Evolutionary conservation across 2,329 filamentous ascomycete species (phyloP).

Genomic region (Colletotrichum nymphaeae): DNA sequence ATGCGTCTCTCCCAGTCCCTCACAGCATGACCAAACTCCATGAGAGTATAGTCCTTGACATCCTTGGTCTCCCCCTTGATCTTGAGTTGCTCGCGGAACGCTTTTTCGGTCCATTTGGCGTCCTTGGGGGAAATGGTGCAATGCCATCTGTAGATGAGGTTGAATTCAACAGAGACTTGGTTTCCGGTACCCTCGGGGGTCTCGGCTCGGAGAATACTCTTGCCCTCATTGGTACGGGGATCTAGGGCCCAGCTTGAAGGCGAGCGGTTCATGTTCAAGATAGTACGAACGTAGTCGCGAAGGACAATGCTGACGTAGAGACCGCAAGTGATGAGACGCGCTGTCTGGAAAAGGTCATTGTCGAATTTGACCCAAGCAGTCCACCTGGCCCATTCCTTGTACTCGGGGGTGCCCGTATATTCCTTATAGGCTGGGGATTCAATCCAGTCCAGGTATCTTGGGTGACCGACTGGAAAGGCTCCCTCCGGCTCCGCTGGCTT

Average conservation of each 20-base stretch:
- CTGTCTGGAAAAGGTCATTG: slow-evolving; percentile 53
- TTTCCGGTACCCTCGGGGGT: slow-evolving; percentile 45
- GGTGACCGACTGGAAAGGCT: too few relatives aligned
- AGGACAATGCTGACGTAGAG: slow-evolving; percentile 65
- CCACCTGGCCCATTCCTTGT: neutral
- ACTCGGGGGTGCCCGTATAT: neutral
- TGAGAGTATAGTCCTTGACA: neutral
- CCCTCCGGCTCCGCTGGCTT: slow-evolving; percentile 41
- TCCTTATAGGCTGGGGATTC: neutral
- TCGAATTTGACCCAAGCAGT: slow-evolving; percentile 49
- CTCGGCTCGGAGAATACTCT: slow-evolving; percentile 44
- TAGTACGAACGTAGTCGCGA: slow-evolving; percentile 52
- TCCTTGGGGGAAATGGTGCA: slow-evolving; percentile 45
- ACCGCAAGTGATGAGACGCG: slow-evolving; percentile 61
- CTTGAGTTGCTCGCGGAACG: slow-evolving; percentile 39
- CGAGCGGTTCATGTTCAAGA: slow-evolving; percentile 61
- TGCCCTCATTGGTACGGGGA: slow-evolving; percentile 51
- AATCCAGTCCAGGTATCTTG: too few relatives aligned
- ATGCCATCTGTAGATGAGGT: slow-evolving; percentile 49
- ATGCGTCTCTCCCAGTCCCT: slow-evolving; percentile 51
- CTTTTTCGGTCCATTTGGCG: slow-evolving; percentile 43
- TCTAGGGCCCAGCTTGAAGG: slow-evolving; percentile 54
- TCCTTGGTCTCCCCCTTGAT: neutral
- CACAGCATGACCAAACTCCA: slow-evolving; percentile 17
- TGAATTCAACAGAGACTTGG: slow-evolving; percentile 49